Conservation (phyloP, 306 rosid genomes). For the Ammopiptanthus mongolicus region DNA sequence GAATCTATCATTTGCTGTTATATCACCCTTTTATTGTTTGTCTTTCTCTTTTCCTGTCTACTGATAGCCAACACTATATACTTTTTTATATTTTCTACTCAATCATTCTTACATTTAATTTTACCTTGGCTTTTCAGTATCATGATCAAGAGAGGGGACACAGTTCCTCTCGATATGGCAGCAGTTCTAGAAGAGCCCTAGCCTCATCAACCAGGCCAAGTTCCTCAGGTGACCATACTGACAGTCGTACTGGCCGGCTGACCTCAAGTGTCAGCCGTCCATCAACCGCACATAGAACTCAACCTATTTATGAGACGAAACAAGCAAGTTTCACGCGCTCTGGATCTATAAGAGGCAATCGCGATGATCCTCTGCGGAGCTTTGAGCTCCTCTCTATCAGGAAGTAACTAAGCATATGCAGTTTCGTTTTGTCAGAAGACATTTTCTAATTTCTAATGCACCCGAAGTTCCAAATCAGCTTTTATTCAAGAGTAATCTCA, state of each 20-base stretch:
- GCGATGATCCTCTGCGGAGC: constrained; percentile 88
- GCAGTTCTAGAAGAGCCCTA: constrained; percentile 76
- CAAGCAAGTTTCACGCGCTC: constrained; percentile 49
- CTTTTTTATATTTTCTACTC: not conserved
- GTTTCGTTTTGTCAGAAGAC: not conserved
- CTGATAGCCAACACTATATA: not conserved
- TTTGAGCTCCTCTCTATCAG: constrained; percentile 91
- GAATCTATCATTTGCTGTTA: not conserved
- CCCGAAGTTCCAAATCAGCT: constrained; percentile 12
- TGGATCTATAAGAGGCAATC: constrained; percentile 49
- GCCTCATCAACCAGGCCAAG: constrained; percentile 59
- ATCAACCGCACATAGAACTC: constrained; percentile 49
- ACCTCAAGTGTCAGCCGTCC: constrained; percentile 55
- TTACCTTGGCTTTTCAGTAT: constrained; percentile 44
- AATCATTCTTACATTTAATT: not conserved
- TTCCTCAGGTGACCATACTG: constrained; percentile 75
- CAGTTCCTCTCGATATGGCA: constrained; percentile 74
- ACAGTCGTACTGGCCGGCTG: constrained; percentile 60
- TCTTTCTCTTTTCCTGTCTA: not conserved
- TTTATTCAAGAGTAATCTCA: constrained; percentile 26
- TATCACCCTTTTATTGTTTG: not conserved
- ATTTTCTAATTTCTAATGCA: constrained; percentile 15
- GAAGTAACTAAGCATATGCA: constrained; percentile 41
- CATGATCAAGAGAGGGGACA: constrained; percentile 70
- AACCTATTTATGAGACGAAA: constrained; percentile 45